Evolutionary conservation across 2,329 filamentous ascomycete species (phyloP), one percentile per base, ranked within the genome.

Genomic region (Phaeosphaeria sp.): DNA sequence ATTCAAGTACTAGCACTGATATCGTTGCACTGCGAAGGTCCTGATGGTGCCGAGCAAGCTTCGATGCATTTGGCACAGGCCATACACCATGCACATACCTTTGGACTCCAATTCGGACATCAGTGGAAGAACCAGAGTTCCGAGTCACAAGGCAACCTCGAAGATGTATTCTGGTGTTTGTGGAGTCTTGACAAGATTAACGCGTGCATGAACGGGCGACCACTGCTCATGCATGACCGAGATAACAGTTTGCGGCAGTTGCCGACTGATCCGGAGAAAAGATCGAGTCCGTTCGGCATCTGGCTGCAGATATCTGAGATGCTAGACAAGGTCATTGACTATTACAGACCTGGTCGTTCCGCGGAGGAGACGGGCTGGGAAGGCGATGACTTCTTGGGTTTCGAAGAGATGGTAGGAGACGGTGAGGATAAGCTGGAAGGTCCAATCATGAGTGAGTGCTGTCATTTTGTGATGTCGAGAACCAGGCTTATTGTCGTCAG

Each of bases 151-250:
- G 76, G 77, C 13, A 74, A 79, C 27, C 67, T 79, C 30, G 79
- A 83, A 58, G 74, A 80, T 39, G 65, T 83, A 0, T 83, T 83
- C 59, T 83, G 81, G 81, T 81, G 78, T 62, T 67, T 83, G 1
- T 83, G 81, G 80, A 78, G 77, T 59, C 72, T 83, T 1, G 81
- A 83, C 56, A 80, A 81, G 48, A 72, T 81, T 45, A 83, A 81
- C 49, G 79, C 79, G 6, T 79, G 77, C 43, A 79, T 80, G 63
- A 80, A 81, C 48, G 81, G 80, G 17, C 72, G 81, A 42, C 81
- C 81, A 2, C 65, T 81, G 49, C 74, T 82, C 45, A 82, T 83
- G 76, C 77, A 79, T 51, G 81, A 83, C 43, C 71, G 76, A 33
- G 81, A 83, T 58, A 80, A 80, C 36, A 79, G 80, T 36, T 71